Evolutionary conservation across 805 yeast species (phyloP).

Genomic region (Kuraishia piskuri): DNA sequence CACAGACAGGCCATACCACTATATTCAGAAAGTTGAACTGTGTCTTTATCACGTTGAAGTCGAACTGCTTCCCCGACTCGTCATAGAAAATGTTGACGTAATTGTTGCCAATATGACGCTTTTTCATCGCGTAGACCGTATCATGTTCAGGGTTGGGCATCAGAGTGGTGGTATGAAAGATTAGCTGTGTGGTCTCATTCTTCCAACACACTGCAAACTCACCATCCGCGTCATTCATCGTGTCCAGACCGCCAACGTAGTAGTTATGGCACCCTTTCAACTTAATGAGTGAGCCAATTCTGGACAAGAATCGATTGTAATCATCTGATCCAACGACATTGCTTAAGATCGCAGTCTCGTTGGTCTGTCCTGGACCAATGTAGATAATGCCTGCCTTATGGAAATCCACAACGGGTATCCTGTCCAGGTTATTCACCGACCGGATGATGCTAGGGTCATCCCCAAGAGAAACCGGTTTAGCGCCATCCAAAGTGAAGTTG

Average conservation of each 20-base stretch:
- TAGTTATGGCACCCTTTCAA: conserved; percentile 46
- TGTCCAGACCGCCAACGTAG: conserved; percentile 74
- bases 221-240: conserved; percentile 63
- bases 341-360: conserved; percentile 55
- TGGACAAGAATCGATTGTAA: conserved; percentile 50
- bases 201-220: conserved; percentile 66
- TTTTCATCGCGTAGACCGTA: conserved; percentile 43
- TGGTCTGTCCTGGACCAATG: conserved; percentile 57
- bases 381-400: conserved; percentile 76
- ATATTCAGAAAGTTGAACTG: conserved; percentile 81
- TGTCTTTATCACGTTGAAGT: conserved; percentile 60
- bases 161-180: conserved; percentile 74
- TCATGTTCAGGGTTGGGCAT: conserved; percentile 54
- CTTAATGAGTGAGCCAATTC: conserved; percentile 52
- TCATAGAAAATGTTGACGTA: conserved; percentile 76
- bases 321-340: conserved; percentile 57
- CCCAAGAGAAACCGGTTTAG: conserved; percentile 12
- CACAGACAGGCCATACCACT: conserved; percentile 51
- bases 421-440: conserved; percentile 56
- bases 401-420: conserved; percentile 70
- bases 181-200: conserved; percentile 60
- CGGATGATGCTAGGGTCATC: conserved; percentile 30
- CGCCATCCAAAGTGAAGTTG: conserved; percentile 1
- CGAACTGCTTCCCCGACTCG: conserved; percentile 60
- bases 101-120: conserved; percentile 82